These are phyloP conservation scores for Colletotrichum coccodes DNA, from an alignment of 2,329 filamentous ascomycete species.

Conservation along the genomic window DNA sequence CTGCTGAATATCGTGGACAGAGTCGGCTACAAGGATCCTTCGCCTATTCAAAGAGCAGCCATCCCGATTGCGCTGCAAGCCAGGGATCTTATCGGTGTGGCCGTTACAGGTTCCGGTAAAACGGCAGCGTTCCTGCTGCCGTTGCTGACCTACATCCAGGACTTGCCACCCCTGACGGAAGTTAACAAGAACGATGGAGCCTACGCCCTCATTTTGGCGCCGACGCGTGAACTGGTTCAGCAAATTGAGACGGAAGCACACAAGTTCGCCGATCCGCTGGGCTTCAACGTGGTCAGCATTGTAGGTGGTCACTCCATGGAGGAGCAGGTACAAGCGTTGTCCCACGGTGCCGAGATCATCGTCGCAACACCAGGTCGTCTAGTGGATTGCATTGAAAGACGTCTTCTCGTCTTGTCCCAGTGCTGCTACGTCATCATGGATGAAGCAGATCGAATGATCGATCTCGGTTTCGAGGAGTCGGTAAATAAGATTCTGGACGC, in stretches of 20 bases:
- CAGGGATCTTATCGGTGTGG: conserved; percentile 96
- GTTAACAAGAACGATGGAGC: conserved; percentile 92
- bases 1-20: conserved; percentile 84
- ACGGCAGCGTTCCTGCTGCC: conserved; percentile 95
- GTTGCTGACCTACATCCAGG: conserved; percentile 92
- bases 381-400: conserved; percentile 94
- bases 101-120: conserved; percentile 98
- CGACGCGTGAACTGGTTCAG: conserved; percentile 95
- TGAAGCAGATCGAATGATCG: conserved; percentile 99
- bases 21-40: conserved; percentile 92
- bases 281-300: conserved; percentile 95
- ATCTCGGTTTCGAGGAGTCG: conserved; percentile 96
- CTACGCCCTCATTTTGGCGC: conserved; percentile 96
- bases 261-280: conserved; percentile 90
- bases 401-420: conserved; percentile 90
- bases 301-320: conserved; percentile 97
- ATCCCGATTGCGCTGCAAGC: conserved; percentile 95
- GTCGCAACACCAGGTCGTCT: conserved; percentile 98
- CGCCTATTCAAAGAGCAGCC: conserved; percentile 90
- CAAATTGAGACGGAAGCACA: conserved; percentile 95
- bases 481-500: conserved; percentile 98
- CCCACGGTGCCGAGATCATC: conserved; percentile 95
- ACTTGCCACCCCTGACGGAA: conserved; percentile 86
- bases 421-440: conserved; percentile 99
- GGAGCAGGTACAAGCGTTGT: conserved; percentile 89